Evolutionary conservation across 805 yeast species (phyloP).

Genomic region (Kockiozyma suomiensis): DNA sequence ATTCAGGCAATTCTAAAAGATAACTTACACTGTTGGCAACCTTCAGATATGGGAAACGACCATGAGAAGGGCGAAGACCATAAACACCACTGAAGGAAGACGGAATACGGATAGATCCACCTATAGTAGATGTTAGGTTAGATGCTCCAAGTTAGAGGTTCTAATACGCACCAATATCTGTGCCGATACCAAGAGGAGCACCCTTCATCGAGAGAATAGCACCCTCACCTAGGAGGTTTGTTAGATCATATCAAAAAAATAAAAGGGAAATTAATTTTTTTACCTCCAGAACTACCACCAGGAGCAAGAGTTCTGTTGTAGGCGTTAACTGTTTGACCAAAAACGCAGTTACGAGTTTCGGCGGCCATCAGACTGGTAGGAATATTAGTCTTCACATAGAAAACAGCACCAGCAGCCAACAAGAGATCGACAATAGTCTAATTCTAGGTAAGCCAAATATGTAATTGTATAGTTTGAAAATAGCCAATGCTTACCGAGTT

Average conservation of each 20-base stretch:
- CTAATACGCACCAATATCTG: conserved; percentile 52
- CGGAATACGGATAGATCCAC: conserved; percentile 57
- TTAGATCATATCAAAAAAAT: no score
- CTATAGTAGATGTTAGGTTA: conserved; percentile 39
- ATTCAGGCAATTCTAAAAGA: conserved; percentile 47
- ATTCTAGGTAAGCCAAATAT: background rate
- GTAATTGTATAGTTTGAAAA: background rate
- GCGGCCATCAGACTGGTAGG: conserved; percentile 51
- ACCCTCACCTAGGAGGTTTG: conserved; percentile 48
- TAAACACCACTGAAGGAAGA: conserved; percentile 50
- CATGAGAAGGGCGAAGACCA: conserved; percentile 64
- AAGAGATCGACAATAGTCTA: conserved; percentile 47
- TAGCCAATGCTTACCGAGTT: conserved; percentile 43
- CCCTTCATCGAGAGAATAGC: conserved; percentile 51
- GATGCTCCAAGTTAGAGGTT: background rate
- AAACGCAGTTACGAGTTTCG: conserved; percentile 50
- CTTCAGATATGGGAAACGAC: conserved; percentile 58
- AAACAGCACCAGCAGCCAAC: conserved; percentile 54
- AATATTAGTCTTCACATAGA: conserved; percentile 57
- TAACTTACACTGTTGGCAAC: conserved; percentile 35
- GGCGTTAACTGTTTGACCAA: conserved; percentile 53
- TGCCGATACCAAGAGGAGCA: conserved; percentile 52
- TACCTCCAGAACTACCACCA: conserved; percentile 62
- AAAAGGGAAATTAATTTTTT: conserved; percentile 43
- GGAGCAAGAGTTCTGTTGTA: conserved; percentile 48